Conservation (phyloP, 2,329 filamentous ascomycete genomes). For the Zelopaecilomyces penicillatus region DNA sequence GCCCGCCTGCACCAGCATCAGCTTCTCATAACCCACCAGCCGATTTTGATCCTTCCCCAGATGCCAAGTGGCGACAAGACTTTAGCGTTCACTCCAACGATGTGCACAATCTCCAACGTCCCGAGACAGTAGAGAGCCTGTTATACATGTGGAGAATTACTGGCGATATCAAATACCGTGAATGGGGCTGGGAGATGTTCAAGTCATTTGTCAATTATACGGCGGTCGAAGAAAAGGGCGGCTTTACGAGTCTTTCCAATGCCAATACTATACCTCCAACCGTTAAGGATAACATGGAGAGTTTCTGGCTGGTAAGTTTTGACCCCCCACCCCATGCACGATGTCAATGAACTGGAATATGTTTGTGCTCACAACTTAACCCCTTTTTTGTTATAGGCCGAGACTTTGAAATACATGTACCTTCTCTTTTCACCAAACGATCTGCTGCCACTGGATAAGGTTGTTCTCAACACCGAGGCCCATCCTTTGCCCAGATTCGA, state of each 20-base stretch:
- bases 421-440: conserved; percentile 82
- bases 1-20: conserved; percentile 54
- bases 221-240: conserved; percentile 65
- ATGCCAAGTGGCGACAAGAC: conserved; percentile 66
- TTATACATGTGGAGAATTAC: conserved; percentile 99
- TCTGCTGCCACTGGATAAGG: conserved; percentile 71
- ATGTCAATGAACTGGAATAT: no score
- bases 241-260: conserved; percentile 74
- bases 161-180: conserved; percentile 75
- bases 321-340: neutral
- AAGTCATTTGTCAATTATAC: conserved; percentile 82
- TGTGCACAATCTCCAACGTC: conserved; percentile 84
- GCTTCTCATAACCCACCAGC: conserved; percentile 40
- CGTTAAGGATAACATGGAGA: conserved; percentile 89
- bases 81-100: conserved; percentile 76
- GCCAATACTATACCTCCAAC: conserved; percentile 64
- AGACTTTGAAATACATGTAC: conserved; percentile 97
- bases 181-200: conserved; percentile 99
- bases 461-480: conserved; percentile 94
- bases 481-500: conserved; percentile 85
- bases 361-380: no score
- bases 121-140: conserved; percentile 91
- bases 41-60: conserved; percentile 40
- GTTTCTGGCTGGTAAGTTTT: conserved; percentile 81
- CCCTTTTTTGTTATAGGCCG: conserved; percentile 48